phyloP scores from a whole-genome alignment of 208 protist genomes.

The Endotrypanum monterogeii region DNA sequence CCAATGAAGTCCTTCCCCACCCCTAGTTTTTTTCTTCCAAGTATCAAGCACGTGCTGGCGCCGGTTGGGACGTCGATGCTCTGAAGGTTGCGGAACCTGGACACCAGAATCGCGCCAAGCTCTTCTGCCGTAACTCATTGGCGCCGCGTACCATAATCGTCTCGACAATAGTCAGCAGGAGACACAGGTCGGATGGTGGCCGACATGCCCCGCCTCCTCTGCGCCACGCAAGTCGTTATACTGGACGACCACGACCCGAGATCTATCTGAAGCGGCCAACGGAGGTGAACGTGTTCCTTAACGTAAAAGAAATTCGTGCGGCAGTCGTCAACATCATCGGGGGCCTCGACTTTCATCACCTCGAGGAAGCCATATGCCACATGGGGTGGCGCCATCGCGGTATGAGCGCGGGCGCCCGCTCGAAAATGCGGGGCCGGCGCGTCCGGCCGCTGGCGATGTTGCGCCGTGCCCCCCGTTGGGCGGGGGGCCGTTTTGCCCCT shows the following conservation, averaged over 20 bases:
- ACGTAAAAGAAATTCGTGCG: conserved; percentile 1
- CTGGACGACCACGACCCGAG: conserved; percentile 49
- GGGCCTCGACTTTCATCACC: conserved; percentile 23
- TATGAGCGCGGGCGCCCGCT: no score
- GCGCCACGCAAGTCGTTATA: conserved; percentile 32
- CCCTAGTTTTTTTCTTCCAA: conserved; percentile 34
- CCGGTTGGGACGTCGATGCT: conserved; percentile 23
- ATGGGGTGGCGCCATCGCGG: conserved; percentile 21
- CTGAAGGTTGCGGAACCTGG: conserved; percentile 11
- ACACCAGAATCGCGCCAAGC: conserved; percentile 1
- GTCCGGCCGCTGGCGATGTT: conserved; percentile 6
- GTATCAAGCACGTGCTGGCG: conserved; percentile 25
- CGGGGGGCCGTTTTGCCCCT: no score
- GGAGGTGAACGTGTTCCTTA: conserved; percentile 7
- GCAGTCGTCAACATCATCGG: conserved; percentile 28
- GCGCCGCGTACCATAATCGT: conserved; percentile 21
- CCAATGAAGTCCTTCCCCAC: conserved; percentile 16
- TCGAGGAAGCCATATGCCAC: conserved; percentile 15
- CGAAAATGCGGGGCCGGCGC: conserved; percentile 3
- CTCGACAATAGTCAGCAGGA: conserved; percentile 37
- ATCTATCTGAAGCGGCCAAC: conserved; percentile 16
- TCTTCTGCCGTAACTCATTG: conserved; percentile 9
- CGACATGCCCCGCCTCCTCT: conserved; percentile 37
- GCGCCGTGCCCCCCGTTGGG: no score
- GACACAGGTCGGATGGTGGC: conserved; percentile 42